Evolutionary conservation across 768 basidiomycete genomes (phyloP), one percentile per base, ranked within the genome.

Genomic region (Podaxis sp.): DNA sequence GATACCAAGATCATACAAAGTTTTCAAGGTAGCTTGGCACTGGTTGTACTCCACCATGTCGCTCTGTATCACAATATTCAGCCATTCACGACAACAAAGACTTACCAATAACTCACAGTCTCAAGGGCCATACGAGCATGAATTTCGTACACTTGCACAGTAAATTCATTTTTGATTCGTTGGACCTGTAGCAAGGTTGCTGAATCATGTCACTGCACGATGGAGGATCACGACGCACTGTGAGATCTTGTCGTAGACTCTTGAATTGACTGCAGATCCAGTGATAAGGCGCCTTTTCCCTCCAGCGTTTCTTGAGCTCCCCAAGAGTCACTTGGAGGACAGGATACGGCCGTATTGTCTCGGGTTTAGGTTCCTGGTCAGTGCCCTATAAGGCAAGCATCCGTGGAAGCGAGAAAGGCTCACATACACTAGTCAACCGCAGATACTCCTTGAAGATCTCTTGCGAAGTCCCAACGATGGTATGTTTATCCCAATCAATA

Each of bases 41-140:
- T 96, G 93, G 75, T 97, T 99, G 73, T 96, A 99, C 84, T 99
- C 97, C 67, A 97, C 95, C 83, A 99, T 91, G 75, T 99, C 97
- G 71, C 83, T 86, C 96, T 99, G 75, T 13, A 62, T 46, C 44
- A 49, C 5, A 15, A 44, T 33, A 44, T 2, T 62, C 60, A 56
- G 61, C 58, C 56, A 58, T 56, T 40, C 61, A 37, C 26, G 55
- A n/a, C n/a, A 26, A 26, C 12, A 36, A 58, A 52, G 36, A 56
- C 36, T 26, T 20, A 51, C 26, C 50, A 56, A 53, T 20, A 26
- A 67, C 72, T 62, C 33, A 73, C 73, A 65, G 70, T 72, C 62
- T 74, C 69, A 41, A 99, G 80, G 49, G 97, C 97, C 81, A 99
- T 96, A 37, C 97, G 88, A 26, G 94, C 97, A 77, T 99, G 97